Evolutionary conservation across 805 yeast species (phyloP), one percentile per base, ranked within the genome.

Genomic region (Hemisphaericaspora nanyangensis): DNA sequence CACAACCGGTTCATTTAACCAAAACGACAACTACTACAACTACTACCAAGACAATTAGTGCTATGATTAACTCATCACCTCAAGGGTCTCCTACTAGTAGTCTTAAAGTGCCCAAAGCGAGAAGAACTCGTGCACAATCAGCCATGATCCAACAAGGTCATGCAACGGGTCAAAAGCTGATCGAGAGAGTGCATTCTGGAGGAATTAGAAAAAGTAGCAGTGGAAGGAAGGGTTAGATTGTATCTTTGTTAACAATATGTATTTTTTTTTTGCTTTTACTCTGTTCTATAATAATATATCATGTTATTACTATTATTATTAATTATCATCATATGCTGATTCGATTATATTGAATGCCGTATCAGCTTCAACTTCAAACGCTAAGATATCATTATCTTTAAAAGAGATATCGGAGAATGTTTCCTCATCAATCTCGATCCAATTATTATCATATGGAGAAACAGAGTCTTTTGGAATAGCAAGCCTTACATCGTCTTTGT

Each of bases 11-110:
- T 52, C 72, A 48, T 45, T 48, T 67, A 44, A 70, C 70, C 12
- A 72, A 67, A 38, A 63, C 45, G 1, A 35, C 66, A 10, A 63
- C 68, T 11, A 72, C 76, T 2, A 70, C 71, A 3, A 71, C 77
- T 3, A 74, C 76, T 6, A 73, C 79, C 7, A 62, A 76, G 6
- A 72, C 76, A 1, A 72, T 73, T 4, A 72, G 78, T 47, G 59
- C 65, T 2, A 62, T 68, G 2, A 49, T 61, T 38, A 52, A 60
- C 24, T 55, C 62, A 12, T 56, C 68, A 7, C 70, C 69, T 5
- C 20, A 38, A 39, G 33, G 33, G 13, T 48, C 50, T 5, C 38
- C 42, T 7, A 22, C 26, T 22, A 12, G 26, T 22, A 30, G 36
- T 34, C 25, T 17, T 7, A 42, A 32, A 41, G 43, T 54, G 28